phyloP scores from a whole-genome alignment of 768 basidiomycete species.

The Amanita rubescens region DNA sequence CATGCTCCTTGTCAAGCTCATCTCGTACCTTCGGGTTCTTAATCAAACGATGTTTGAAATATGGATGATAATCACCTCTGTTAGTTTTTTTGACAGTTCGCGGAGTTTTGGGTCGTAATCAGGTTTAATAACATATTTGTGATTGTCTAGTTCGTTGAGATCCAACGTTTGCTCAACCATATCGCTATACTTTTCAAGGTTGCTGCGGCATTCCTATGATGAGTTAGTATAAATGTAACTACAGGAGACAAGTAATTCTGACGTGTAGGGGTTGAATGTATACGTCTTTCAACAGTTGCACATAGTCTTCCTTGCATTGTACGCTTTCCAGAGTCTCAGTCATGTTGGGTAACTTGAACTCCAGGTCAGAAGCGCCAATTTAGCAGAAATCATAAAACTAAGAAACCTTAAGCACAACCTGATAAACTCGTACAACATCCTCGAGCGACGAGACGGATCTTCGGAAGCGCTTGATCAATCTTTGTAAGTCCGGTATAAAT shows the following conservation, averaged over 20 bases:
- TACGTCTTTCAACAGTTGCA: constrained; percentile 51
- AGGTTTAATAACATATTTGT: constrained; percentile 88
- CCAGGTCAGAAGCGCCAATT: not conserved
- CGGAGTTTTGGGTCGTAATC: constrained; percentile 79
- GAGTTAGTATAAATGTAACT: not conserved
- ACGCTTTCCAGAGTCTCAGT: constrained; percentile 52
- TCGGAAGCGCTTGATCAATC: constrained; percentile 88
- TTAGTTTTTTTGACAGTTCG: constrained; percentile 59
- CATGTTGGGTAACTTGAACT: constrained; percentile 64
- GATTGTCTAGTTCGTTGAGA: constrained; percentile 73
- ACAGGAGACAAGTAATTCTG: constrained; percentile 8
- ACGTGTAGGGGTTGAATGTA: constrained; percentile 64
- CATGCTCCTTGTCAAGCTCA: constrained; percentile 78
- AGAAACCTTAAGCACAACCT: constrained; percentile 77
- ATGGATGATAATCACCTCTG: constrained; percentile 29
- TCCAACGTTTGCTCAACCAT: constrained; percentile 98
- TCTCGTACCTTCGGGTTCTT: constrained; percentile 48
- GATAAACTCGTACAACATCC: constrained; percentile 94
- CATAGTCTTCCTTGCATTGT: constrained; percentile 35
- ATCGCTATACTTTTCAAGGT: constrained; percentile 72
- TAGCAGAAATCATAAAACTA: not conserved
- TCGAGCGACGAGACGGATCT: constrained; percentile 79
- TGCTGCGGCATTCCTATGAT: constrained; percentile 53
- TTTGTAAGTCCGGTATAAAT: constrained; percentile 88
- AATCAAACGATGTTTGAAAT: not conserved